phyloP scores from a whole-genome alignment of 2,329 filamentous ascomycete species.

The Rutstroemia sp. region DNA sequence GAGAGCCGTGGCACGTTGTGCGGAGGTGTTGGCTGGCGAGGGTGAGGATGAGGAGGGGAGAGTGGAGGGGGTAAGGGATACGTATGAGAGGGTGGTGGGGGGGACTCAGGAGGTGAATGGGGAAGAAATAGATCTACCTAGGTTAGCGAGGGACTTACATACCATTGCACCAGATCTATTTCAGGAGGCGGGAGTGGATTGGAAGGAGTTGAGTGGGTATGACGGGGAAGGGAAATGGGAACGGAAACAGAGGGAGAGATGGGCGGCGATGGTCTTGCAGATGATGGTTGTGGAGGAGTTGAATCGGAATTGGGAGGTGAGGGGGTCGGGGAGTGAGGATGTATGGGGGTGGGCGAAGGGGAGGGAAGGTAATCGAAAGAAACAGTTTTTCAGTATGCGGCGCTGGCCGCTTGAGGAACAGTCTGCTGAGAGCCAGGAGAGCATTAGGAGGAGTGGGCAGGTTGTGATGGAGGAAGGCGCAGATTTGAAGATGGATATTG shows the following conservation, averaged over 20 bases:
- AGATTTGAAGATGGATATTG: neutral
- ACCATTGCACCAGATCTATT: constrained; percentile 19
- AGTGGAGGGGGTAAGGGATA: too few species aligned
- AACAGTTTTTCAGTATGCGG: constrained; percentile 19
- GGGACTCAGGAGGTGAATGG: neutral
- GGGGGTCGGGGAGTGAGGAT: constrained; percentile 21
- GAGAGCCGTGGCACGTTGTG: constrained; percentile 12
- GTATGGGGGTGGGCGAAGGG: constrained; percentile 18
- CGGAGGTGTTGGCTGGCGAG: neutral
- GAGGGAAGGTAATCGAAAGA: neutral
- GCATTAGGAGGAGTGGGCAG: constrained; percentile 15
- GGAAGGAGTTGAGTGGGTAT: neutral
- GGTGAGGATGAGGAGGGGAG: neutral
- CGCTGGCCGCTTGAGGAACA: constrained; percentile 20
- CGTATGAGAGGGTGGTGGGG: neutral
- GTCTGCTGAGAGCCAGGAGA: constrained; percentile 7
- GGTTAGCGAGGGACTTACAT: constrained; percentile 17
- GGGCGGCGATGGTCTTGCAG: neutral
- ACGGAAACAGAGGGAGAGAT: neutral
- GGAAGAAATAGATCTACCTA: constrained; percentile 8
- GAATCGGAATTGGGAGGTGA: constrained; percentile 24
- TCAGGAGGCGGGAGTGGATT: constrained; percentile 2
- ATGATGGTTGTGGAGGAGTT: constrained; percentile 24
- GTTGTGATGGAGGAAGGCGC: neutral
- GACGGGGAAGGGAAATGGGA: neutral